phyloP scores from a whole-genome alignment of 2,329 filamentous ascomycete species.

The Colletotrichum destructivum region DNA sequence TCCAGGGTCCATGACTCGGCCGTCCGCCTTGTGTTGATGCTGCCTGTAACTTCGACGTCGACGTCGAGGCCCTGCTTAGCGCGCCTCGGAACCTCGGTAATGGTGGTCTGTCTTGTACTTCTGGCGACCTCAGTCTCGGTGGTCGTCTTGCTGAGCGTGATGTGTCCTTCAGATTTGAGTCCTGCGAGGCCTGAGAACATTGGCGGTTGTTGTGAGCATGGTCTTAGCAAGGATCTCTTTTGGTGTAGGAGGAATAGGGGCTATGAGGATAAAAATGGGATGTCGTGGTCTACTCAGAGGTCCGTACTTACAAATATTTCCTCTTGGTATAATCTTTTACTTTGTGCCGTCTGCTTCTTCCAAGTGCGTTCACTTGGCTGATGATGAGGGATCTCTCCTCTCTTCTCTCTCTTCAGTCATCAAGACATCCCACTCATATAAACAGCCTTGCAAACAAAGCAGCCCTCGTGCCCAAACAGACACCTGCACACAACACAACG shows the following conservation, averaged over 20 bases:
- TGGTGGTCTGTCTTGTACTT: background rate
- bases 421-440: background rate
- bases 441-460: background rate
- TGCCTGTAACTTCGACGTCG: background rate
- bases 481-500: background rate
- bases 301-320: too few species aligned
- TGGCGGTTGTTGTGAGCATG: background rate
- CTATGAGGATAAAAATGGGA: background rate
- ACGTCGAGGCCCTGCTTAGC: too few species aligned
- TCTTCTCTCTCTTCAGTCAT: background rate
- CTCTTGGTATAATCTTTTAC: background rate
- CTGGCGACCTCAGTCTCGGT: background rate
- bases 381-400: background rate
- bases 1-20: background rate
- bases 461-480: background rate
- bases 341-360: background rate
- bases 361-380: background rate
- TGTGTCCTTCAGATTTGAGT: background rate
- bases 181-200: background rate
- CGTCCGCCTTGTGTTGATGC: too few species aligned
- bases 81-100: background rate
- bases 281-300: too few species aligned
- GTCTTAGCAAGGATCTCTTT: background rate
- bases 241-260: background rate
- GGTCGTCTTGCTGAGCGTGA: background rate